These are phyloP conservation scores for Epichloe uncinata DNA, from an alignment of 2,329 filamentous ascomycete genomes.

Conservation along the genomic window DNA sequence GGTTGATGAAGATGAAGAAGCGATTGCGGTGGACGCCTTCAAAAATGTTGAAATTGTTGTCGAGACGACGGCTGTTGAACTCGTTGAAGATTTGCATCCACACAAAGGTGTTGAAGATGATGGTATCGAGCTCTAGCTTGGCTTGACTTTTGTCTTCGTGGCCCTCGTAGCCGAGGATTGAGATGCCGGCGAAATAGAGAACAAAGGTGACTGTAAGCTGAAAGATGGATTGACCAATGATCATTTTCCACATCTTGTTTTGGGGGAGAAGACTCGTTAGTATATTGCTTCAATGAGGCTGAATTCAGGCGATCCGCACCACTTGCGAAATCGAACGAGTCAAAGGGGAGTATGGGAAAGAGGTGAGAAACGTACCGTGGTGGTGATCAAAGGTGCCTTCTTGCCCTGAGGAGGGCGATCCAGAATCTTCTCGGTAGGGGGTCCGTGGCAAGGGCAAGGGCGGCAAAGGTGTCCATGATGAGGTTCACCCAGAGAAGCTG, in stretches of 20 bases:
- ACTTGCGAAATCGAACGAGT: too few species aligned
- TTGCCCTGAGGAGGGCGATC: slow-evolving; percentile 43
- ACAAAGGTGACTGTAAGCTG: slow-evolving; percentile 71
- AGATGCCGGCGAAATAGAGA: slow-evolving; percentile 53
- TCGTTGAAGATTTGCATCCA: slow-evolving; percentile 99
- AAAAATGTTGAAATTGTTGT: slow-evolving; percentile 93
- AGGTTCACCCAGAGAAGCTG: slow-evolving; percentile 94
- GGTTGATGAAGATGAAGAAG: slow-evolving; percentile 80
- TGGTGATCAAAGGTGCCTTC: slow-evolving; percentile 57
- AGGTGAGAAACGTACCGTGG: slow-evolving; percentile 20
- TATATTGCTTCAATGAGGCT: too few species aligned
- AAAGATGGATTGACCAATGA: slow-evolving; percentile 81
- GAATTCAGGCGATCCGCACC: too few species aligned
- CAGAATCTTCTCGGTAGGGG: slow-evolving; percentile 49
- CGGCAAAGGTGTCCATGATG: slow-evolving; percentile 94
- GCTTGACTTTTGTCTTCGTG: slow-evolving; percentile 26
- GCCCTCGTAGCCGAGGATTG: slow-evolving; percentile 54
- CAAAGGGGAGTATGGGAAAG: too few species aligned
- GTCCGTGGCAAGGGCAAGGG: slow-evolving; percentile 77
- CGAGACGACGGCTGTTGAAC: slow-evolving; percentile 79
- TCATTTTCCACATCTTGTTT: slow-evolving; percentile 98
- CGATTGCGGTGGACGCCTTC: slow-evolving; percentile 73
- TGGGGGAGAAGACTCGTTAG: slow-evolving; percentile 34
- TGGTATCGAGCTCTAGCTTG: slow-evolving; percentile 26
- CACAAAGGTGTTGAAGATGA: slow-evolving; percentile 94